phyloP scores from a whole-genome alignment of 139 green algal genomes.

The Eudorina sp. region DNA sequence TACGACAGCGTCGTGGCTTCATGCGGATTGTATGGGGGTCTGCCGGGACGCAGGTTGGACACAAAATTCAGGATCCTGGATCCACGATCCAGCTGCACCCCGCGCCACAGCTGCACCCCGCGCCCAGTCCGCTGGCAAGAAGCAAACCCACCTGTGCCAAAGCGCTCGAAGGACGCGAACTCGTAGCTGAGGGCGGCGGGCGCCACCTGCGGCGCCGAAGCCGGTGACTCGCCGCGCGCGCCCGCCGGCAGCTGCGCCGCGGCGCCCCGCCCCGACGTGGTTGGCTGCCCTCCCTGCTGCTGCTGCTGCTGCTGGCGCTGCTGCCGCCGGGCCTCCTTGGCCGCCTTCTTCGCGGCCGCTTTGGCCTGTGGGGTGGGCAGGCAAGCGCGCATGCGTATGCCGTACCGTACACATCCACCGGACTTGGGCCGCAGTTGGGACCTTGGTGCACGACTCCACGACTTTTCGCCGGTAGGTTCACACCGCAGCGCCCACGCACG shows the following conservation, averaged over 20 bases:
- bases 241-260: neutral
- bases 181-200: slow-evolving; percentile 37
- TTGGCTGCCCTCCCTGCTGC: neutral
- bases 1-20: too few species aligned
- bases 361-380: slow-evolving; percentile 37
- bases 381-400: too few species aligned
- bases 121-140: too few species aligned
- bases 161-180: slow-evolving; percentile 62
- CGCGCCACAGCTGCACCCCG: neutral
- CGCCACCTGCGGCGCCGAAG: neutral
- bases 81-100: neutral
- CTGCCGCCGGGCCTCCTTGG: slow-evolving; percentile 53
- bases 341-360: slow-evolving; percentile 45
- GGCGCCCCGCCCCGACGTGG: neutral
- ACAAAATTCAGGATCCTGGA: neutral
- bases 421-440: too few species aligned
- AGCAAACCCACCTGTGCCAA: slow-evolving; percentile 38
- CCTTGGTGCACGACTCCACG: too few species aligned
- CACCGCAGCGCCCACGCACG: too few species aligned
- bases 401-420: too few species aligned
- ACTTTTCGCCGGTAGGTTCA: too few species aligned
- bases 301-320: slow-evolving; percentile 22
- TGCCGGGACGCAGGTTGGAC: neutral
- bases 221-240: neutral
- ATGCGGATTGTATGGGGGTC: too few species aligned